Conservation (phyloP, 331 rosid species). For the Saraca asoca region DNA sequence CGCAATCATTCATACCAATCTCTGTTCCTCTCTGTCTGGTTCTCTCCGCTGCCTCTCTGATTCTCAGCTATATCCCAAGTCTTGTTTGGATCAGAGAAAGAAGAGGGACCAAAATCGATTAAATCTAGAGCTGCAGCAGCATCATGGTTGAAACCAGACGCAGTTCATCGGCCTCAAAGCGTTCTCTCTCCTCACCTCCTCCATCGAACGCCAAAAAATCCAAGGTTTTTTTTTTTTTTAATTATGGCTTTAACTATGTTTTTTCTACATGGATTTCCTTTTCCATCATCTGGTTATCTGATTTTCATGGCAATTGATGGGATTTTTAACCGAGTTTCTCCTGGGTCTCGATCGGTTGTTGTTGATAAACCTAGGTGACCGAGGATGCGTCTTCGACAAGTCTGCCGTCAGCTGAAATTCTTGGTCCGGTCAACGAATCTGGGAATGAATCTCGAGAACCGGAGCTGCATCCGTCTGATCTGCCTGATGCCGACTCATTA, state of each 20-base stretch:
- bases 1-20: slow-evolving; percentile 23
- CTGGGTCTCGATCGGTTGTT: slow-evolving; percentile 29
- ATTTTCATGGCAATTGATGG: slow-evolving; percentile 20
- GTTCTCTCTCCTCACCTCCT: slow-evolving; percentile 69
- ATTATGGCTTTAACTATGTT: not conserved
- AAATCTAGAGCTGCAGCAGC: not conserved
- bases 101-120: slow-evolving; percentile 5
- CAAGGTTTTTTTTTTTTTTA: slow-evolving; percentile 52
- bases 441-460: slow-evolving; percentile 54
- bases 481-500: slow-evolving; percentile 52
- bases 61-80: slow-evolving; percentile 22
- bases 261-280: not conserved
- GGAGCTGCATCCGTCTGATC: slow-evolving; percentile 72
- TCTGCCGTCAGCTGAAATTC: slow-evolving; percentile 47
- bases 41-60: slow-evolving; percentile 20
- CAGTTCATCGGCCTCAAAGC: slow-evolving; percentile 82
- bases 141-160: slow-evolving; percentile 94
- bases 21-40: not conserved
- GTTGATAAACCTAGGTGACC: slow-evolving; percentile 54
- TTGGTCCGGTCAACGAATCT: slow-evolving; percentile 73
- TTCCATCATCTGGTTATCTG: slow-evolving; percentile 30
- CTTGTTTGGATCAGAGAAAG: slow-evolving; percentile 49
- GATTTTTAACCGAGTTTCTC: not conserved
- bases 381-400: slow-evolving; percentile 67
- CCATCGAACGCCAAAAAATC: slow-evolving; percentile 72